phyloP scores from a whole-genome alignment of 2,329 filamentous ascomycete species.

The Neopestalotiopsis clavispora region DNA sequence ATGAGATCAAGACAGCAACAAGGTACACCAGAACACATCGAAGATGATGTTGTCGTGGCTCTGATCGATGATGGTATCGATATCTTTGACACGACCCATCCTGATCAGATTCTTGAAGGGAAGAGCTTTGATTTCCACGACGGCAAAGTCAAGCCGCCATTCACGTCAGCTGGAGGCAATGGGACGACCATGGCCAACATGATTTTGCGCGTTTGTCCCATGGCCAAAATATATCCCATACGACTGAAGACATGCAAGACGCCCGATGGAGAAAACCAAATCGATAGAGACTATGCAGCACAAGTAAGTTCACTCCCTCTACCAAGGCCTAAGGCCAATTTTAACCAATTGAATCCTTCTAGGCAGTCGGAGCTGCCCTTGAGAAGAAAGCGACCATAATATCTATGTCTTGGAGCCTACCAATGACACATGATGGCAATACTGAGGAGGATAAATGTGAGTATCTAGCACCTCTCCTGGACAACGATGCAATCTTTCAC shows the following conservation, averaged over 20 bases:
- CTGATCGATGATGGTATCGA: slow-evolving; percentile 17
- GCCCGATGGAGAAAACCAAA: too few species aligned
- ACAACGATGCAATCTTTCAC: too few species aligned
- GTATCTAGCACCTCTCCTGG: rapidly evolving
- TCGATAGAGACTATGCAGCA: too few species aligned
- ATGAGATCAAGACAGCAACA: background rate
- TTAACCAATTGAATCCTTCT: too few species aligned
- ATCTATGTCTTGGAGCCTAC: too few species aligned
- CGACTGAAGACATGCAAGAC: background rate
- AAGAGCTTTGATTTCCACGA: slow-evolving; percentile 22
- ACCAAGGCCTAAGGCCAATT: too few species aligned
- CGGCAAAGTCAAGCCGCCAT: slow-evolving; percentile 17
- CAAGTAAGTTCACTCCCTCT: too few species aligned
- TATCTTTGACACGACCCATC: background rate
- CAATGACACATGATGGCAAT: too few species aligned
- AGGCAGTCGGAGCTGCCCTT: too few species aligned
- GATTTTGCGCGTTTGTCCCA: slow-evolving; percentile 17
- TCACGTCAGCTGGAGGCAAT: background rate
- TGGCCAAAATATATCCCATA: slow-evolving; percentile 14
- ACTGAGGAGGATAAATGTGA: too few species aligned
- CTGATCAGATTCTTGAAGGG: slow-evolving; percentile 10
- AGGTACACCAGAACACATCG: background rate
- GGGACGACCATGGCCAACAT: slow-evolving; percentile 20
- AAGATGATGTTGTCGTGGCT: slow-evolving; percentile 17
- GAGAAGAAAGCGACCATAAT: too few species aligned